A percentile compares a stretch with the other conserved stretches of the same genome.
Evolutionary conservation across 768 basidiomycete species (phyloP).

Genomic region (Calocera cornea): DNA sequence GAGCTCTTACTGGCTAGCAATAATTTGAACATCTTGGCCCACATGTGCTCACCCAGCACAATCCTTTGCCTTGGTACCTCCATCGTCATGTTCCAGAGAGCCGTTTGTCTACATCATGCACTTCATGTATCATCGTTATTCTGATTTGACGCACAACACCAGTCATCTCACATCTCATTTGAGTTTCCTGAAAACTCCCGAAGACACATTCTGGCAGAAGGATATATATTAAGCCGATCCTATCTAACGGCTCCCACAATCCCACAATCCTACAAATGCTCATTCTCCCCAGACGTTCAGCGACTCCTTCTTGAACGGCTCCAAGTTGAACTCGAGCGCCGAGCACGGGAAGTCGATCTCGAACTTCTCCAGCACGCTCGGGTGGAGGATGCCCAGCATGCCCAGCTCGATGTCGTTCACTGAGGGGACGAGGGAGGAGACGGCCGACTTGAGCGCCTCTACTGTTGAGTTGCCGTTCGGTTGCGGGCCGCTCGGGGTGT

Average conservation of each 20-base stretch:
- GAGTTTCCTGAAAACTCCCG: not conserved
- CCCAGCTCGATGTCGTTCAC: conserved; percentile 62
- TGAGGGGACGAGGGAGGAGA: conserved; percentile 24
- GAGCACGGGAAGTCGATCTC: conserved; percentile 93
- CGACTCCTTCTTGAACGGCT: conserved; percentile 76
- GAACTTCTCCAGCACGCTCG: conserved; percentile 79
- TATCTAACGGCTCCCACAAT: not conserved
- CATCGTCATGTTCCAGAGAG: no score
- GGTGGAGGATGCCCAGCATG: conserved; percentile 85
- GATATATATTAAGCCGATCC: not conserved
- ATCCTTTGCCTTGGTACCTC: no score
- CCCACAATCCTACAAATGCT: not conserved
- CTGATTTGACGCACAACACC: no score
- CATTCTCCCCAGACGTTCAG: conserved; percentile 12
- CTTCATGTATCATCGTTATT: no score
- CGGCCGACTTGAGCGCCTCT: conserved; percentile 34
- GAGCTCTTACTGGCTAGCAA: no score
- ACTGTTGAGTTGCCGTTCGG: conserved; percentile 8
- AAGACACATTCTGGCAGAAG: not conserved
- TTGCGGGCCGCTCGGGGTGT: conserved; percentile 9
- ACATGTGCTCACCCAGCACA: no score
- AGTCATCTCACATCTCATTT: no score
- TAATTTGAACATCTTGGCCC: no score
- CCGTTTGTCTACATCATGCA: no score
- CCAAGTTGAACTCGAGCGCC: conserved; percentile 82